Evolutionary conservation across 2,329 filamentous ascomycete species (phyloP).

Genomic region (Aspergillus sojae): DNA sequence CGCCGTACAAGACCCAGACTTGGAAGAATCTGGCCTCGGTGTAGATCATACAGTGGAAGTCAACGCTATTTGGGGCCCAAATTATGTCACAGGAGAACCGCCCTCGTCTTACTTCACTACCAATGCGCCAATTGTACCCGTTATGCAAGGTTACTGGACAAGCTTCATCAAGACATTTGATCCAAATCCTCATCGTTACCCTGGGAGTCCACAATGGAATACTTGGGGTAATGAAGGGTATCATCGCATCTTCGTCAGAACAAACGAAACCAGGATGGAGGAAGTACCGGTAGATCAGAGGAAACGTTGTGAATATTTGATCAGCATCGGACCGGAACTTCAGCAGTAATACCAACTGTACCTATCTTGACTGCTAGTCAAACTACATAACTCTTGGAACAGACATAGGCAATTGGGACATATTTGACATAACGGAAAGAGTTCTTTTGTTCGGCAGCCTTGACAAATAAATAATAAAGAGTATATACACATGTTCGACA

Average conservation of each 20-base stretch:
- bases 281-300: constrained; percentile 42
- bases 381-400: neutral
- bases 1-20: constrained; percentile 54
- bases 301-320: constrained; percentile 53
- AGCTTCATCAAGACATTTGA: constrained; percentile 70
- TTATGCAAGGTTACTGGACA: constrained; percentile 73
- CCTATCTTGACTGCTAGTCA: too few species aligned
- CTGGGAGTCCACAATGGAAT: constrained; percentile 56
- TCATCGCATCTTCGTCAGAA: constrained; percentile 48
- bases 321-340: constrained; percentile 51
- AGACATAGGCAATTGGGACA: neutral
- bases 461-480: neutral
- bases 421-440: neutral
- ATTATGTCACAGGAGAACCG: constrained; percentile 39
- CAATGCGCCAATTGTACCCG: constrained; percentile 61
- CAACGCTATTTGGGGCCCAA: too few species aligned
- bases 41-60: constrained; percentile 63
- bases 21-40: constrained; percentile 59
- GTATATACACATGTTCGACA: constrained; percentile 3
- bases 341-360: constrained; percentile 43
- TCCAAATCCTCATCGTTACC: constrained; percentile 61
- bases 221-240: constrained; percentile 40
- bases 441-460: neutral
- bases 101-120: constrained; percentile 60
- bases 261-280: constrained; percentile 52